Conservation (phyloP, 441 rosid species). For the Adansonia grandidieri region DNA sequence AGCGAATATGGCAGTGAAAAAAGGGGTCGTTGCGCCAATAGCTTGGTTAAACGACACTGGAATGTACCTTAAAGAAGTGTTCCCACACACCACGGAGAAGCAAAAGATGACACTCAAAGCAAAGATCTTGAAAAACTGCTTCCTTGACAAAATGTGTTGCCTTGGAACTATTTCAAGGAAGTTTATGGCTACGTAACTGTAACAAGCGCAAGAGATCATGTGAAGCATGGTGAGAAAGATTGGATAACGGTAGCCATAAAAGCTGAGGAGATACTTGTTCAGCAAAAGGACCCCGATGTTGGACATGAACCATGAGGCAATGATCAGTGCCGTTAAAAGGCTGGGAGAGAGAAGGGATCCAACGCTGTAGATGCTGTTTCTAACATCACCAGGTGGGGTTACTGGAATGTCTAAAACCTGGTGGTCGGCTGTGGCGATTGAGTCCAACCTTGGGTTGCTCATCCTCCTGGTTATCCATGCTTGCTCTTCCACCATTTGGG, state of each 20-base stretch:
- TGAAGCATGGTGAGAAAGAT: conserved; percentile 88
- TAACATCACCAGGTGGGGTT: conserved; percentile 73
- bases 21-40: conserved; percentile 94
- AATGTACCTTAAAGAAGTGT: conserved; percentile 84
- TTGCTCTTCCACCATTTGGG: conserved; percentile 86
- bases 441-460: conserved; percentile 87
- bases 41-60: conserved; percentile 95
- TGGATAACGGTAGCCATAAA: conserved; percentile 83
- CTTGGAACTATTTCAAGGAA: conserved; percentile 75
- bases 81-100: conserved; percentile 91
- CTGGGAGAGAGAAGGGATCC: conserved; percentile 54
- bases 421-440: conserved; percentile 37
- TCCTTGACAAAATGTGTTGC: conserved; percentile 75
- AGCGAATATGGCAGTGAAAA: conserved; percentile 91
- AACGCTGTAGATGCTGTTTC: conserved; percentile 42
- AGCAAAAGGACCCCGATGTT: conserved; percentile 90
- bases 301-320: conserved; percentile 87
- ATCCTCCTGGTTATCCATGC: conserved; percentile 86
- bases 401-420: conserved; percentile 74
- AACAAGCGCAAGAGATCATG: conserved; percentile 82
- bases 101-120: conserved; percentile 79
- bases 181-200: conserved; percentile 71
- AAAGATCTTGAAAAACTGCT: conserved; percentile 79
- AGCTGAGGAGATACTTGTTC: conserved; percentile 90
- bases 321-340: conserved; percentile 63